Conservation (phyloP, 257 asterid genomes). For the Solanum arcanum region DNA sequence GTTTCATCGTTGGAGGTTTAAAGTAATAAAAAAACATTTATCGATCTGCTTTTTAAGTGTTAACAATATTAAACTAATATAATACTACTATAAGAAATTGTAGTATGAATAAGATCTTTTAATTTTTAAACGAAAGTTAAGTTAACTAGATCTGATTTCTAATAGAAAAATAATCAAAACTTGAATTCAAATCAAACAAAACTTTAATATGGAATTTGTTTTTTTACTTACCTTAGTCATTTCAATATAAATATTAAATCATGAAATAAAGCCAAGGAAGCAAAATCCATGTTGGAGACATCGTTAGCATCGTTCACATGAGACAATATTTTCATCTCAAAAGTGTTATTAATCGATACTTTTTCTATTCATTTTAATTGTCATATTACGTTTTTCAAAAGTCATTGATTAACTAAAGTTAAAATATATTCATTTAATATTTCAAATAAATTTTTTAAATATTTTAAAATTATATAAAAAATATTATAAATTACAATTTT, state of each 20-base stretch:
- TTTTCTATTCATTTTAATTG: too few species aligned
- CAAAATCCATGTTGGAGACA: not conserved
- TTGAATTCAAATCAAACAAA: too few species aligned
- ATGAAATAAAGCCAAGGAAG: not conserved
- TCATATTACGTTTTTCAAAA: fast-evolving
- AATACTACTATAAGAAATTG: not conserved
- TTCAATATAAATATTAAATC: not conserved
- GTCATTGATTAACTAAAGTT: fast-evolving
- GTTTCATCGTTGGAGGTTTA: not conserved
- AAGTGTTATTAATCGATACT: not conserved
- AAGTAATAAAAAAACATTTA: not conserved
- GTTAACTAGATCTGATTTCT: not conserved
- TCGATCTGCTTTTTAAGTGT: not conserved
- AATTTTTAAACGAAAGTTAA: too few species aligned
- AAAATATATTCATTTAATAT: too few species aligned
- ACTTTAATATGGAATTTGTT: not conserved
- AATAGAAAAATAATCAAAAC: too few species aligned
- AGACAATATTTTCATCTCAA: not conserved
- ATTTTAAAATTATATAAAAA: too few species aligned
- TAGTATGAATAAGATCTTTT: not conserved
- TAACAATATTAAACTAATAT: not conserved
- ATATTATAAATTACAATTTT: too few species aligned
- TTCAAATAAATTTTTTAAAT: too few species aligned
- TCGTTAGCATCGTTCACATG: not conserved
- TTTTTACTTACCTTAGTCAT: not conserved